Conservation (phyloP, 495 filamentous ascomycete species). For the Penicillium robsamsonii region DNA sequence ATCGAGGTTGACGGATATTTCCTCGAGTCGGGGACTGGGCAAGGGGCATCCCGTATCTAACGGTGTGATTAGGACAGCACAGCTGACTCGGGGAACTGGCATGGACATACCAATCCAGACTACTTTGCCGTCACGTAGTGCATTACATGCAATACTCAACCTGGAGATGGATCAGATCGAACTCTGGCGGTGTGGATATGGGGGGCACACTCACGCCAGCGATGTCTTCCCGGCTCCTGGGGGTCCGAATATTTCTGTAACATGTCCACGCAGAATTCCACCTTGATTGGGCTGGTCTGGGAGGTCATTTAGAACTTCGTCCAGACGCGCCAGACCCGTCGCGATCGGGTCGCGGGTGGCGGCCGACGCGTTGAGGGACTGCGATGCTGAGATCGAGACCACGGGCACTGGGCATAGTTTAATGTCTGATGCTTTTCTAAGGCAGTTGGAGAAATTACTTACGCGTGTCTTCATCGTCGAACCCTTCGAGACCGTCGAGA, state of each 20-base stretch:
- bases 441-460: conserved; percentile 8
- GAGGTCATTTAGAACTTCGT: conserved; percentile 45
- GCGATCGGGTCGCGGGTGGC: conserved; percentile 51
- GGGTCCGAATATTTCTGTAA: conserved; percentile 88
- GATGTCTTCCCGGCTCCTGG: conserved; percentile 86
- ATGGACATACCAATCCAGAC: conserved; percentile 80
- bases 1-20: conserved; percentile 30
- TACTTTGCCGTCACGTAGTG: conserved; percentile 59
- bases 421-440: neutral
- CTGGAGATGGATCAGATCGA: conserved; percentile 36
- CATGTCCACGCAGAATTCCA: conserved; percentile 67
- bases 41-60: conserved; percentile 52
- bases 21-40: conserved; percentile 36
- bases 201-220: conserved; percentile 58
- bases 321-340: conserved; percentile 65
- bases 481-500: conserved; percentile 18
- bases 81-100: neutral
- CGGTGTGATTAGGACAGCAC: conserved; percentile 12
- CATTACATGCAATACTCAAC: conserved; percentile 64
- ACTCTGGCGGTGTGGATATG: neutral
- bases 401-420: conserved; percentile 51
- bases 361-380: conserved; percentile 68
- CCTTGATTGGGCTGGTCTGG: conserved; percentile 12
- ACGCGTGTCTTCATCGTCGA: conserved; percentile 29
- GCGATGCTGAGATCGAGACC: conserved; percentile 83